Base-by-base conservation (phyloP, 371 early-diverging fungal genomes). In the Mucor sp. region DNA sequence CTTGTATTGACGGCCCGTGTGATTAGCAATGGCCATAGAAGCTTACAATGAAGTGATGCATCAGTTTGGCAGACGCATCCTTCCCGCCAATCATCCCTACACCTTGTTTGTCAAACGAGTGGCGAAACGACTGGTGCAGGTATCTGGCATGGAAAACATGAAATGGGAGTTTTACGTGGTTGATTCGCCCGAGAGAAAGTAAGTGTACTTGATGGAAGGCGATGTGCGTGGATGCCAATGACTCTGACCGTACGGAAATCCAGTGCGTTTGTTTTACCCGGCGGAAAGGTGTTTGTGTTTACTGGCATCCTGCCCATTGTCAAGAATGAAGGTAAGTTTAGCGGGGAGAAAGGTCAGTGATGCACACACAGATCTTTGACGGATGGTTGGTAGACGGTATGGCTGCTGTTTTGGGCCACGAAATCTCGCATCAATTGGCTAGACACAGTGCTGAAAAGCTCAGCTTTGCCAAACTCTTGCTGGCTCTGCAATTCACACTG, bases 211-310 rank as follows among this genome's bases (percentile, higher is more conserved):
- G 23, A 7, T n/a, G 30, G 30, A 30, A 30, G 30, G 30, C 4
- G 19, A 19, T 44, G 19, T 3, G 6, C 17, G 43, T 5, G 17
- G 44, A 8, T 19, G 19, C 8, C 8, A 8, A 44, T 44, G 19
- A n/a, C 44, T 44, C 44, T 19, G n/a, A 44, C 17, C 17, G 19
- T 19, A n/a, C n/a, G 1, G 6, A n/a, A 44, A 35, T 37, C 8
- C 58, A 83, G 84, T 76, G 98, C 98, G 1, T 96, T 97, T 77
- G 97, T 97, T 12, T 77, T 97, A 47, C 98, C 98, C 0, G 93
- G 94, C 50, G 95, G 95, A 33, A 95, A 95, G 74, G 91, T 97
- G 0, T 97, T 95, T 86, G 96, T 95, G 17, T 95, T 97, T 71
- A 92, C 94, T 21, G 87, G 87, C 6, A 89, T 98, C 28, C 77